Evolutionary conservation across 352 stramenopile genomes (phyloP).

Genomic region (Pythium phragmitis): DNA sequence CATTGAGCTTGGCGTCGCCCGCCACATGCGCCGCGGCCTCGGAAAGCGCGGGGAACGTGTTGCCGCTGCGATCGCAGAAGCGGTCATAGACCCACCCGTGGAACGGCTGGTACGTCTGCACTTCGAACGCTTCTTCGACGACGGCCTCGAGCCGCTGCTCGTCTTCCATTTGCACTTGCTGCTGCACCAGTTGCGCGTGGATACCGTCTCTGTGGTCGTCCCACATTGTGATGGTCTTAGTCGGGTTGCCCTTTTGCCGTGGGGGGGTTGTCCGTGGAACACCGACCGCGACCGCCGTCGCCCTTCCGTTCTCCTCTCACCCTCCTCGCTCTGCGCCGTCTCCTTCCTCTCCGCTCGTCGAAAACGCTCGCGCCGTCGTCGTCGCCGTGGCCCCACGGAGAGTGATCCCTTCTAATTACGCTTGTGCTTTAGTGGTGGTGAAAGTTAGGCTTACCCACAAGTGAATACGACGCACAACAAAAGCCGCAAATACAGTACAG

Average conservation of each 20-base stretch:
- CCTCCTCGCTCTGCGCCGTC: neutral
- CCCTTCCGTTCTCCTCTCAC: neutral
- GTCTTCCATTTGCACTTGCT: slow-evolving; percentile 11
- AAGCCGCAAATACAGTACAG: neutral
- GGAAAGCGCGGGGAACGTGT: slow-evolving; percentile 63
- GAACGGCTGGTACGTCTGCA: slow-evolving; percentile 83
- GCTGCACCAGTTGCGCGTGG: slow-evolving; percentile 22
- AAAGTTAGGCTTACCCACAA: neutral
- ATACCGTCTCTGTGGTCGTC: slow-evolving; percentile 18
- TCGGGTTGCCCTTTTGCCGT: neutral
- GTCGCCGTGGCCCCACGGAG: too few species aligned
- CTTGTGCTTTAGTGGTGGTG: neutral
- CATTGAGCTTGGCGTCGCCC: slow-evolving; percentile 53
- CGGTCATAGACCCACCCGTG: slow-evolving; percentile 76
- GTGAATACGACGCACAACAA: slow-evolving; percentile 6
- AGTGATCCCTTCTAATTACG: too few species aligned
- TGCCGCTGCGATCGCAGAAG: slow-evolving; percentile 78
- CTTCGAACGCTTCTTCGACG: slow-evolving; percentile 83
- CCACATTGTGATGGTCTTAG: slow-evolving; percentile 20
- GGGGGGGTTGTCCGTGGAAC: neutral
- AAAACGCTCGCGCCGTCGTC: too few species aligned
- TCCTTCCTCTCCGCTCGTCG: slow-evolving; percentile 1
- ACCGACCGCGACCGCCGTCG: too few species aligned
- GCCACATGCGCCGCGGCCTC: slow-evolving; percentile 39
- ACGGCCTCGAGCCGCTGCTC: slow-evolving; percentile 56